Conservation (phyloP, 805 yeast species). For the Cyberlindnera maclurae region DNA sequence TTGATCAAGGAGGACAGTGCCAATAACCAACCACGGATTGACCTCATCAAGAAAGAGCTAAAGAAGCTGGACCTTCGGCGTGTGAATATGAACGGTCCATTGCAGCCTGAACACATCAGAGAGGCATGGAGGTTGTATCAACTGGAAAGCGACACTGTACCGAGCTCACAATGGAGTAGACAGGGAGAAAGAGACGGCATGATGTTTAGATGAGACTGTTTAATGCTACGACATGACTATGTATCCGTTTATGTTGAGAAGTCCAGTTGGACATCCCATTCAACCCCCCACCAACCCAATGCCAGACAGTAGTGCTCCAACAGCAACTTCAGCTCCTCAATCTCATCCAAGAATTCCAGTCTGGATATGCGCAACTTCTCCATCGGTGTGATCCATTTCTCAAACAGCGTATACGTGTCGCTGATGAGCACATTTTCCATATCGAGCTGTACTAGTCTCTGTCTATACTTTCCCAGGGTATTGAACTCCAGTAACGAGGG, state of each 20-base stretch:
- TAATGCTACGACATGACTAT: not conserved
- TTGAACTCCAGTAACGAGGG: slow-evolving; percentile 32
- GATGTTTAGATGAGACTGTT: slow-evolving; percentile 46
- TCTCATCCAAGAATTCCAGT: slow-evolving; percentile 50
- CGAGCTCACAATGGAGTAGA: slow-evolving; percentile 58
- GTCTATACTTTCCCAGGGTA: slow-evolving; percentile 25
- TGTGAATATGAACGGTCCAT: slow-evolving; percentile 43
- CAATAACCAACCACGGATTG: slow-evolving; percentile 10
- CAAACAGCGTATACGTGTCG: slow-evolving; percentile 29
- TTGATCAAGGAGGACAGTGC: slow-evolving; percentile 19
- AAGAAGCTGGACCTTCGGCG: slow-evolving; percentile 24
- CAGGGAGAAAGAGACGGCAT: slow-evolving; percentile 69
- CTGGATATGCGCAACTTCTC: slow-evolving; percentile 37
- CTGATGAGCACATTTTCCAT: slow-evolving; percentile 9
- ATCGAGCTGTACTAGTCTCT: slow-evolving; percentile 14
- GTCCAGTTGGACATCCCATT: slow-evolving; percentile 13
- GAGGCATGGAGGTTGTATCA: slow-evolving; percentile 83
- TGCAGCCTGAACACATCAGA: slow-evolving; percentile 76
- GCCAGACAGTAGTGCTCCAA: slow-evolving; percentile 46
- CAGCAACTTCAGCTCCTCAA: slow-evolving; percentile 47
- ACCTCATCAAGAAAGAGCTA: slow-evolving; percentile 20
- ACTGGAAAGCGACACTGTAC: slow-evolving; percentile 56
- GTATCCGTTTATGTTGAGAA: slow-evolving; percentile 3
- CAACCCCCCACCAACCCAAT: slow-evolving; percentile 21
- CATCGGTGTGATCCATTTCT: slow-evolving; percentile 25